Evolutionary conservation across 1,284 basidiomycete genomes (phyloP).

Genomic region (Marasmius sp.): DNA sequence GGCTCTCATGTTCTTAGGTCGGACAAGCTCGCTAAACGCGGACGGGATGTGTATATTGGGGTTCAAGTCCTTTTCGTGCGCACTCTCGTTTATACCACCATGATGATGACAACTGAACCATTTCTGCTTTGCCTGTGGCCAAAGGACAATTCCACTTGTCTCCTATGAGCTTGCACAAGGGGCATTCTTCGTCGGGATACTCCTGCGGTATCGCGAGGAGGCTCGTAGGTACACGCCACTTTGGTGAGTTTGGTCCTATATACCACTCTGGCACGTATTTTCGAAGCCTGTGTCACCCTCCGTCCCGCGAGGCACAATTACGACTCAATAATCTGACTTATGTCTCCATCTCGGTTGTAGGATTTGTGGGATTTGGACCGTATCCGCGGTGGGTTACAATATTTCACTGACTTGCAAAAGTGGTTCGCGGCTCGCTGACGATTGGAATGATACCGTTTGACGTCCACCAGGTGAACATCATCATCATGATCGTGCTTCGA

Average conservation of each 20-base stretch:
- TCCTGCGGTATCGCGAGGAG: too few species aligned
- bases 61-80: slow-evolving; percentile 1
- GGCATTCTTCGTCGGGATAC: slow-evolving; percentile 3
- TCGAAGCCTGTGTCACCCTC: not conserved
- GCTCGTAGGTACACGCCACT: too few species aligned
- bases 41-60: slow-evolving; percentile 6
- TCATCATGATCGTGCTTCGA: not conserved
- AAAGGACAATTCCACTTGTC: not conserved
- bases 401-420: not conserved
- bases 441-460: not conserved
- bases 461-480: not conserved
- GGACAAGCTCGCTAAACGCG: not conserved
- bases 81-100: not conserved
- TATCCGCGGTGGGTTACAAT: not conserved
- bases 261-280: too few species aligned
- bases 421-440: not conserved
- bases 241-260: not conserved
- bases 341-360: not conserved
- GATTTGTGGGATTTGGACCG: not conserved
- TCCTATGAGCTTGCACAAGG: not conserved
- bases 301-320: not conserved
- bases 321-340: not conserved
- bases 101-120: not conserved
- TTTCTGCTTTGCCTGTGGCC: not conserved
- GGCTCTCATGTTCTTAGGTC: slow-evolving; percentile 1